Evolutionary conservation across 108 stramenopile genomes (phyloP), one percentile per base, ranked within the genome.

Genomic region (Cyclotella kingstonii): DNA sequence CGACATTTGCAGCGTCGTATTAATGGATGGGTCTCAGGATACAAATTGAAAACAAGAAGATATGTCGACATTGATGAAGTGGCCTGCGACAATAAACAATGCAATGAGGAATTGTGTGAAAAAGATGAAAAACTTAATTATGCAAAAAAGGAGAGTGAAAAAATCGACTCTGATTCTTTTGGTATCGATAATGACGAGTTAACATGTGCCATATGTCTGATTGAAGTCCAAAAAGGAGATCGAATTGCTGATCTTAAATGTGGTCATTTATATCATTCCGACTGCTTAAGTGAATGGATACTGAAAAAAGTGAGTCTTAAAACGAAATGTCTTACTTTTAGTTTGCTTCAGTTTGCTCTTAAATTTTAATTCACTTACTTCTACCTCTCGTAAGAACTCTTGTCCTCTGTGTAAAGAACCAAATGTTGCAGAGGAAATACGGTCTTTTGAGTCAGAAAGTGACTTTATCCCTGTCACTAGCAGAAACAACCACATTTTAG

Each of bases 211-310:
- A 66, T 66, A 26, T 66, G 65, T 17, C 46, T 66, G 12, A 44
- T 66, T 2, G 45, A 55, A 4, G 11, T 66, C 34, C 54, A 56
- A 54, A n/a, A 48, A 29, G 54, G 65, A 22, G 65, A 66, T 47
- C 40, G 36, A 14, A 47, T 66, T 28, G 65, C 65, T 23, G 65
- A 66, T 36, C 43, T 66, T 15, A 42, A 46, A 11, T 66, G 65
- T 47, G 65, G 65, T 10, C 65, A 66, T 38, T 12, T 56, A n/a
- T 66, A 66, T 44, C 65, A 66, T 56, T 54, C 65, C 12, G 46
- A 66, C 17, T 66, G 65, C 38, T 56, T 66, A 17, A 44, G 42
- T n/a, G 65, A 66, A 46, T 66, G 65, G 65, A 47, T 66, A 28
- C 29, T 66, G 35, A 66, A 66, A 35, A 66, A 66, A 54, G 65